Conservation (phyloP, 345 rosid species). For the Boechera divaricarpa region DNA sequence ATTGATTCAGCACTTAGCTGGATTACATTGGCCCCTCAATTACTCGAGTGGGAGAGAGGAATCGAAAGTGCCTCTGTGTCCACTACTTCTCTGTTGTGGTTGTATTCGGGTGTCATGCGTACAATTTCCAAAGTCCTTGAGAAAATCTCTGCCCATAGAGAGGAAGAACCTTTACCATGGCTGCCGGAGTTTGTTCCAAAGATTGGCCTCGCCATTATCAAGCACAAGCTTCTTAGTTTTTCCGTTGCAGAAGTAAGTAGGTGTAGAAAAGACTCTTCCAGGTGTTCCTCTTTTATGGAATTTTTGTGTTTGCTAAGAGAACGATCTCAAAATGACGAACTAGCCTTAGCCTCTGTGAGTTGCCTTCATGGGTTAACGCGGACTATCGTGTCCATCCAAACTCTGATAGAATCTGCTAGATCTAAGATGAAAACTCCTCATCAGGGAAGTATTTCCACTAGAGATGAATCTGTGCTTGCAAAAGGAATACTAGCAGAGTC, state of each 20-base stretch:
- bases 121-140: constrained; percentile 74
- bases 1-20: constrained; percentile 78
- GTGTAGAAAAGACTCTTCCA: constrained; percentile 46
- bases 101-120: constrained; percentile 67
- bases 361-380: constrained; percentile 70
- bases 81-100: constrained; percentile 64
- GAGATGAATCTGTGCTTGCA: constrained; percentile 66
- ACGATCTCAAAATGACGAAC: constrained; percentile 52
- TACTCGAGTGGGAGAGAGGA: constrained; percentile 50
- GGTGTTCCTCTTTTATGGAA: constrained; percentile 54
- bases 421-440: constrained; percentile 42
- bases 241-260: constrained; percentile 32
- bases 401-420: constrained; percentile 67
- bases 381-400: constrained; percentile 54
- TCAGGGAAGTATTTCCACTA: constrained; percentile 48
- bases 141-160: constrained; percentile 50
- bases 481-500: constrained; percentile 65
- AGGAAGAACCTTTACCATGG: constrained; percentile 58
- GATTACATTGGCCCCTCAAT: constrained; percentile 57
- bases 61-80: constrained; percentile 39
- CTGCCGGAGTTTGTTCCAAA: constrained; percentile 90
- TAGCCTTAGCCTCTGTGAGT: constrained; percentile 73
- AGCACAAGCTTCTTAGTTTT: constrained; percentile 61
- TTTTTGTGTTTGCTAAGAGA: constrained; percentile 65
- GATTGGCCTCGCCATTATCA: constrained; percentile 76